These are phyloP conservation scores for Graphilbum fragrans DNA, from an alignment of 2,329 filamentous ascomycete species.

Conservation along the genomic window DNA sequence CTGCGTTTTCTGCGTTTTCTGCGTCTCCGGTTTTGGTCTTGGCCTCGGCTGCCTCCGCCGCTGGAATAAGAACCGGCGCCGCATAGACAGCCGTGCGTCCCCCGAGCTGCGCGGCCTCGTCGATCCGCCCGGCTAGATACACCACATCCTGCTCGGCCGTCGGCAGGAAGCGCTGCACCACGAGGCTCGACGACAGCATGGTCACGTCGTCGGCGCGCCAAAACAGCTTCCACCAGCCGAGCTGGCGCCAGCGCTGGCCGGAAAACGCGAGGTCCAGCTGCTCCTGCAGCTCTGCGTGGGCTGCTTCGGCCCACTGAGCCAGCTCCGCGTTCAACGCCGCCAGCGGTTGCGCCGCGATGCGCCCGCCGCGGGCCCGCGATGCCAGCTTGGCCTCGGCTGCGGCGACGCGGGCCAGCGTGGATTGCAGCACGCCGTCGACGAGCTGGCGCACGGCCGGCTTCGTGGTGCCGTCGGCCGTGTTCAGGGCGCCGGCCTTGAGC, in stretches of 20 bases:
- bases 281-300: conserved; percentile 72
- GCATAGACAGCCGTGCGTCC: conserved; percentile 9
- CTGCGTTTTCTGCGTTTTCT: too few species aligned
- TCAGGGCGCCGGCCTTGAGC: conserved; percentile 39
- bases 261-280: conserved; percentile 68
- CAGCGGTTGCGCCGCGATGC: too few species aligned
- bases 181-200: conserved; percentile 68
- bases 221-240: conserved; percentile 91
- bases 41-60: conserved; percentile 4
- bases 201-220: conserved; percentile 89
- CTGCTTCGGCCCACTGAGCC: conserved; percentile 61
- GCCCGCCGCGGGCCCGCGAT: too few species aligned
- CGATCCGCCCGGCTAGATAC: conserved; percentile 59
- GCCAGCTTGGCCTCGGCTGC: conserved; percentile 29
- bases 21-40: too few species aligned
- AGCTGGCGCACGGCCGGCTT: conserved; percentile 56
- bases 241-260: conserved; percentile 63
- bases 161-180: conserved; percentile 65
- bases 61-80: conserved; percentile 11
- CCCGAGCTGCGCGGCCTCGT: conserved; percentile 13
- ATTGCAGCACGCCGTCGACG: conserved; percentile 53
- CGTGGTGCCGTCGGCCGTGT: conserved; percentile 30
- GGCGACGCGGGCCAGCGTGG: conserved; percentile 37
- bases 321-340: conserved; percentile 45
- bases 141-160: conserved; percentile 72